Percentiles rank a stretch among this genome's conserved stretches.
Evolutionary conservation across 129 eudicot genomes (phyloP).

Genomic region (Centella asiatica): DNA sequence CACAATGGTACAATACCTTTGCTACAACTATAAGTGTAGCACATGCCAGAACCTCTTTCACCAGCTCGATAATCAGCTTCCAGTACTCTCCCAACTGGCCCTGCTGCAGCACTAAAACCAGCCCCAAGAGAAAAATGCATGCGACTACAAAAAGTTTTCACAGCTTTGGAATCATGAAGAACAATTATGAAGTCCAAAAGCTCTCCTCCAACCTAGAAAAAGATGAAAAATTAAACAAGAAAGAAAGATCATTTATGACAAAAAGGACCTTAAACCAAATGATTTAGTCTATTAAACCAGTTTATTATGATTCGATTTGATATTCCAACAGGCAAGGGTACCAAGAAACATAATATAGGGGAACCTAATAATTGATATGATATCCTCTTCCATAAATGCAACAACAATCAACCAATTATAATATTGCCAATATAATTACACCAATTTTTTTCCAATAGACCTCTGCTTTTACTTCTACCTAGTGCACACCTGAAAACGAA

Average conservation of each 20-base stretch:
- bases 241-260: slow-evolving; percentile 5
- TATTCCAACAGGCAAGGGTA: no score
- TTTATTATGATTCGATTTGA: no score
- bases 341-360: no score
- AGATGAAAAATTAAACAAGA: not conserved
- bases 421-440: no score
- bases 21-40: slow-evolving; percentile 96
- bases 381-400: no score
- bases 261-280: not conserved
- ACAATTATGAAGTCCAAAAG: slow-evolving; percentile 96
- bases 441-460: no score
- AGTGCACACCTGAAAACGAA: no score
- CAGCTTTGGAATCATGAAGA: slow-evolving; percentile 87
- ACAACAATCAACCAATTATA: no score
- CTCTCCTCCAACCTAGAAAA: slow-evolving; percentile 83
- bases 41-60: slow-evolving; percentile 94
- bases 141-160: slow-evolving; percentile 92
- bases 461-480: no score
- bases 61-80: slow-evolving; percentile 99
- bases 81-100: slow-evolving; percentile 91
- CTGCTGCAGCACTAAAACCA: slow-evolving; percentile 99
- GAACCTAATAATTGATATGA: no score
- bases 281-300: no score
- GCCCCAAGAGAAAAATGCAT: slow-evolving; percentile 99
- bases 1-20: slow-evolving; percentile 57